A percentile compares a stretch with the other conserved stretches of the same genome.
Evolutionary conservation across 257 asterid genomes (phyloP).

Genomic region (Jaltomata sinuosa): DNA sequence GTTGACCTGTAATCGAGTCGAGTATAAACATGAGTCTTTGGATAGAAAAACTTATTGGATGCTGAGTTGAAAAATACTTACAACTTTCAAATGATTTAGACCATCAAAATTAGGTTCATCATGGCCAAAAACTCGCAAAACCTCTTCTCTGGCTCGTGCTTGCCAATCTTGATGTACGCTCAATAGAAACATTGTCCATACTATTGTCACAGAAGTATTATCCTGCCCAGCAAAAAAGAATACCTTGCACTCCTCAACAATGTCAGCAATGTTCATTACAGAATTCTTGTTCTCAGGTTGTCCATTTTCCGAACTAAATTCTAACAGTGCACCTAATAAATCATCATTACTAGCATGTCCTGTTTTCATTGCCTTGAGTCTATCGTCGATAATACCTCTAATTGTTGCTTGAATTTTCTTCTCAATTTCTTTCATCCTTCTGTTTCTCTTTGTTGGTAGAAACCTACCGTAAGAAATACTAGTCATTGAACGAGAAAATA

Average conservation of each 20-base stretch:
- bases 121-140: constrained; percentile 17
- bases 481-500: too few relatives aligned
- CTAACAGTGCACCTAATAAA: constrained; percentile 10
- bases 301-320: constrained; percentile 9
- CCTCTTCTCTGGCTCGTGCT: constrained; percentile 22
- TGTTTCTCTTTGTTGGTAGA: too few relatives aligned
- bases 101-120: constrained; percentile 16
- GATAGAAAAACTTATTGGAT: neutral
- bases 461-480: too few relatives aligned
- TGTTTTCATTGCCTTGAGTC: neutral
- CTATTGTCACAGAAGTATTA: constrained; percentile 10
- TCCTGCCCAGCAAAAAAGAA: constrained; percentile 20
- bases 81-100: constrained; percentile 20
- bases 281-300: constrained; percentile 3
- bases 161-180: constrained; percentile 29
- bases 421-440: too few relatives aligned
- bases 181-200: constrained; percentile 47
- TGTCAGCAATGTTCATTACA: constrained; percentile 8
- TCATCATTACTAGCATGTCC: constrained; percentile 1
- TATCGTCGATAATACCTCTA: too few relatives aligned
- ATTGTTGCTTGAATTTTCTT: too few relatives aligned
- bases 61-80: constrained; percentile 3
- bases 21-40: too few relatives aligned
- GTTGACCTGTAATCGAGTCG: neutral
- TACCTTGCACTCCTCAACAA: constrained; percentile 16